Evolutionary conservation across 1,284 basidiomycete species (phyloP).

Genomic region (Microbotryum intermedium): DNA sequence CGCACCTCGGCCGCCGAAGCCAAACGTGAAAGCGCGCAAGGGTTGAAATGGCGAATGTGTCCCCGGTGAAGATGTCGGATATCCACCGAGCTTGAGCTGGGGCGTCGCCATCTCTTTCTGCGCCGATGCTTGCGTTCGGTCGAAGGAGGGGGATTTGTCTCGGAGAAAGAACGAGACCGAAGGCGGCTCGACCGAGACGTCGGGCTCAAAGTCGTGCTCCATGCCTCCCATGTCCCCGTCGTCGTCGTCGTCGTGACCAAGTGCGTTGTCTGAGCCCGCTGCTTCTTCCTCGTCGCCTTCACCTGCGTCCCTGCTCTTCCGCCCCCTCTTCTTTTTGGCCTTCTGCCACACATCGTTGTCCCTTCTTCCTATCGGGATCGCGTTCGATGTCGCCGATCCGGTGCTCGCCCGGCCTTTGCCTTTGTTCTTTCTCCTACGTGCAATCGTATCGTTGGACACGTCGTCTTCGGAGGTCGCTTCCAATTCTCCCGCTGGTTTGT

Average conservation of each 20-base stretch:
- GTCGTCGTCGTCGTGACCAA: constrained; percentile 3
- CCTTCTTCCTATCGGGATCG: constrained; percentile 19
- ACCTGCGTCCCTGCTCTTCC: constrained; percentile 2
- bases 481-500: constrained; percentile 6
- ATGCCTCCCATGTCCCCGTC: constrained; percentile 4
- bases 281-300: constrained; percentile 7
- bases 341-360: constrained; percentile 25
- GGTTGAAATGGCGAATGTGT: neutral
- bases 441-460: neutral
- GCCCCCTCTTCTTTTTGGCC: constrained; percentile 24
- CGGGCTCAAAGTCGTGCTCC: neutral
- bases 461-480: constrained; percentile 5
- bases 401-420: constrained; percentile 15
- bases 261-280: constrained; percentile 3
- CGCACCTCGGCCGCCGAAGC: neutral
- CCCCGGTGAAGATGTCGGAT: neutral
- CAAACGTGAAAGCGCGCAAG: neutral
- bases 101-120: neutral
- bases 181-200: constrained; percentile 1
- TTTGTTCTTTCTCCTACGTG: constrained; percentile 13
- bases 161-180: constrained; percentile 21
- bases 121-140: neutral
- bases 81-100: neutral
- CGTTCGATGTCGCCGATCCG: neutral
- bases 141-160: constrained; percentile 12